These are phyloP conservation scores for Gamarada debralockiae DNA, from an alignment of 495 filamentous ascomycete genomes.

Conservation along the genomic window DNA sequence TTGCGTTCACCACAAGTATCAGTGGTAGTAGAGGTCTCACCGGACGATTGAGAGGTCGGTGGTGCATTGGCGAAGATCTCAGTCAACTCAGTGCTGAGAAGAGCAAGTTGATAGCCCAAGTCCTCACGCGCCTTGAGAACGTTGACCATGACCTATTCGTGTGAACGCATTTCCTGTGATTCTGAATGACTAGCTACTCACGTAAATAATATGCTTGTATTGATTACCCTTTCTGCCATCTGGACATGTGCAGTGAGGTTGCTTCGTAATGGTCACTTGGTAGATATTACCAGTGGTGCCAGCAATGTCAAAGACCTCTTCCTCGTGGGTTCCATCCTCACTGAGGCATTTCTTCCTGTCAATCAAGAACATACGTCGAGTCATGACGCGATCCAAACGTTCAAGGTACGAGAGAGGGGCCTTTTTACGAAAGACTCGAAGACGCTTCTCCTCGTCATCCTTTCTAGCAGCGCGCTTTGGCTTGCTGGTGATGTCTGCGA, in stretches of 20 bases:
- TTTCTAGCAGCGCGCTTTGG: neutral
- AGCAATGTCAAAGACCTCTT: conserved; percentile 58
- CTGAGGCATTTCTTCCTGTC: conserved; percentile 14
- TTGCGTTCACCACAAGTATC: conserved; percentile 30
- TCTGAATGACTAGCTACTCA: conserved; percentile 1
- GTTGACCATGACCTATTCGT: conserved; percentile 47
- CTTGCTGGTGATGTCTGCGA: neutral
- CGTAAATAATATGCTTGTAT: conserved; percentile 56
- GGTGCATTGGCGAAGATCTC: conserved; percentile 57
- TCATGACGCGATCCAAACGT: conserved; percentile 17
- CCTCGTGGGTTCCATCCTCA: conserved; percentile 22
- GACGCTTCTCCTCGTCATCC: conserved; percentile 18
- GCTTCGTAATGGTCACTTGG: conserved; percentile 42
- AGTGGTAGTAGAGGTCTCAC: conserved; percentile 12
- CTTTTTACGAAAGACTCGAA: conserved; percentile 11
- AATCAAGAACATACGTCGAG: conserved; percentile 25
- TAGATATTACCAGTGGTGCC: conserved; percentile 79
- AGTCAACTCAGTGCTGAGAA: conserved; percentile 60
- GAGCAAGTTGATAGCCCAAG: conserved; percentile 65
- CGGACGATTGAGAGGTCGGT: conserved; percentile 18
- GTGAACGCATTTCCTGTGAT: neutral
- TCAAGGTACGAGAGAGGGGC: conserved; percentile 14
- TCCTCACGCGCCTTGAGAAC: conserved; percentile 51
- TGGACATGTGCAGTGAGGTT: conserved; percentile 66
- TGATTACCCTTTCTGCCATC: conserved; percentile 59